Evolutionary conservation across 495 filamentous ascomycete genomes (phyloP), one percentile per base, ranked within the genome.

Genomic region (Neurospora sublineolata): DNA sequence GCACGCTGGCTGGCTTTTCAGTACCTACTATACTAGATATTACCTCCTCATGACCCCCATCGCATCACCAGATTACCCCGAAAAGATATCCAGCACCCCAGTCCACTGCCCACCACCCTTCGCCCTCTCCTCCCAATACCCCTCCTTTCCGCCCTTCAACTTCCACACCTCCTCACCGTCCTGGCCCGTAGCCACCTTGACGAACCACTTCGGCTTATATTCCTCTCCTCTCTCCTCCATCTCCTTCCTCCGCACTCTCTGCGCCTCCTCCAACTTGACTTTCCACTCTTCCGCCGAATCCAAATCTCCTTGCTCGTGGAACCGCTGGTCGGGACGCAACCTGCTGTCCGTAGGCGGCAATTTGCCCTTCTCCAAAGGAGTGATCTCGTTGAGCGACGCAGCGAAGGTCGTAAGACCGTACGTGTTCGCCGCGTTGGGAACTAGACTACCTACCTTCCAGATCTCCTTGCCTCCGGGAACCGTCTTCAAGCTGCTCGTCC

Each of bases 371-470:
- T 99, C 95, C 12, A 97, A 84, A 0, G 84, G 70, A 0, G 96
- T 98, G 68, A 96, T 88, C 78, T 99, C 92, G 76, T 99, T 99
- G 6, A 99, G 83, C 9, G 86, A 77, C 0, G 93, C 94, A 0
- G 95, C 94, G 74, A 98, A 99, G 5, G 85, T 81, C 0, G 95
- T 95, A 72, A 97, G 85, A 2, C 95, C 95, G 77, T 97, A 99
- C 37, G 90, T 89, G 68, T 89, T 90, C 14, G 88, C 78, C 0
- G 93, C 87, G 70, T 92, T 88, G 9, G 89, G 87, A 18, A 97
- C 93, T 1, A 97, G 86, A 0, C 87, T 78, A 1, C 92, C 94
- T 0, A 85, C 91, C 1, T 81, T 85, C 95, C 95, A 99, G 76
- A 97, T 84, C 41, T 91, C 88, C 46, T 87, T 85, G 14, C 85